These are phyloP conservation scores for Epichloe gansuensis DNA, from an alignment of 2,329 filamentous ascomycete genomes.

Conservation along the genomic window DNA sequence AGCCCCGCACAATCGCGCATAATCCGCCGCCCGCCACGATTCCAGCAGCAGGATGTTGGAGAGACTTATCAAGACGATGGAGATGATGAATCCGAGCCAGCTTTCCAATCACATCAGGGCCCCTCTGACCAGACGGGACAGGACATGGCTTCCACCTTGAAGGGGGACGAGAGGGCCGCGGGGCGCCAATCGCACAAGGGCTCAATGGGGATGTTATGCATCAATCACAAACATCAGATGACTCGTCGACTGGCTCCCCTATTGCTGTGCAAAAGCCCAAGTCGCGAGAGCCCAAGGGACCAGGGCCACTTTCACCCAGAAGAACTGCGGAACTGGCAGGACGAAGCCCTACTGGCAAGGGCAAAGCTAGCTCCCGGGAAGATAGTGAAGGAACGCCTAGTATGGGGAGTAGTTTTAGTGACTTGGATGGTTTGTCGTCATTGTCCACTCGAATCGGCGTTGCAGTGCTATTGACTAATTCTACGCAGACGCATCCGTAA, in stretches of 20 bases:
- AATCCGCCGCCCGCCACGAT: conserved; percentile 46
- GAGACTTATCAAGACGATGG: conserved; percentile 36
- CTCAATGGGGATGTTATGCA: conserved; percentile 24
- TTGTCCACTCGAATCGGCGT: conserved; percentile 1
- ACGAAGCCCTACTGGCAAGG: conserved; percentile 38
- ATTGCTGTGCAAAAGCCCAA: conserved; percentile 20
- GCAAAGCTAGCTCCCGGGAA: conserved; percentile 41
- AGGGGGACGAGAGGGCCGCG: conserved; percentile 29
- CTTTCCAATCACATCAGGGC: conserved; percentile 38
- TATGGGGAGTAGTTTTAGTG: conserved; percentile 79
- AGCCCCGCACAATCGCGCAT: conserved; percentile 46
- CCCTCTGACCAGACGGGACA: conserved; percentile 24
- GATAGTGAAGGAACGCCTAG: conserved; percentile 64
- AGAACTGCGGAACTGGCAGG: conserved; percentile 46
- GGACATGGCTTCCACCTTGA: conserved; percentile 41
- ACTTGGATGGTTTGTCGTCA: conserved; percentile 54
- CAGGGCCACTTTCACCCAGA: conserved; percentile 43
- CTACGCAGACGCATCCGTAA: conserved; percentile 58
- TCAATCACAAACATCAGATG: conserved; percentile 49
- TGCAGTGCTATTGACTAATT: neutral
- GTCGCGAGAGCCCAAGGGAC: conserved; percentile 21
- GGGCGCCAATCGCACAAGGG: conserved; percentile 17
- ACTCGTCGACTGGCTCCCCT: conserved; percentile 43
- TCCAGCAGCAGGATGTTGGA: conserved; percentile 26
- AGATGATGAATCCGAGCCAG: conserved; percentile 44